Evolutionary conservation across 1,284 basidiomycete species (phyloP).

Genomic region (Moniliophthora roreri): DNA sequence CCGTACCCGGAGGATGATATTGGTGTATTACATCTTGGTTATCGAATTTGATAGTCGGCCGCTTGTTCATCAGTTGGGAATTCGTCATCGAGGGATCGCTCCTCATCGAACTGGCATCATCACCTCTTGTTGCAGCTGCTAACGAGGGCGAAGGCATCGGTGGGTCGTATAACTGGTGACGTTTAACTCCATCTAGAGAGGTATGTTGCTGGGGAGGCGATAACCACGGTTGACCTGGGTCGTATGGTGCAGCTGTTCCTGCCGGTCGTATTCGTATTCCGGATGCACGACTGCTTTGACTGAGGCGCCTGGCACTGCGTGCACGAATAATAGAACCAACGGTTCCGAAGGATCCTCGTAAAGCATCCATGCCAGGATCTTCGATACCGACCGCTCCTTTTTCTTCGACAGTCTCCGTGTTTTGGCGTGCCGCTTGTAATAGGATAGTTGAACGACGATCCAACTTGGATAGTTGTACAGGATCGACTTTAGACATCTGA

Average conservation of each 20-base stretch:
- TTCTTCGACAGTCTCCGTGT: conserved; percentile 64
- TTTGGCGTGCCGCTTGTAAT: conserved; percentile 69
- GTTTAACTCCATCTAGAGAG: conserved; percentile 46
- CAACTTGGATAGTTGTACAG: conserved; percentile 68
- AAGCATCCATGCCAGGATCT: conserved; percentile 85
- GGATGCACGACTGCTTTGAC: conserved; percentile 47
- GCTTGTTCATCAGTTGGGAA: conserved; percentile 38
- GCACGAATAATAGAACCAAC: conserved; percentile 90
- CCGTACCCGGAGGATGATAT: conserved; percentile 52
- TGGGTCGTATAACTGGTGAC: conserved; percentile 82
- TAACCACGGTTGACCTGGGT: conserved; percentile 23
- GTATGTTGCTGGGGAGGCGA: conserved; percentile 21
- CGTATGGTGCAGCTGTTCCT: conserved; percentile 37
- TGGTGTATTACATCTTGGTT: conserved; percentile 70
- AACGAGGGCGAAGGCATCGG: conserved; percentile 46
- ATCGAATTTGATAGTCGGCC: conserved; percentile 75
- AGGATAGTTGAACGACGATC: conserved; percentile 87
- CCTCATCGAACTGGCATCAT: conserved; percentile 18
- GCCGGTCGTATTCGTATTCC: conserved; percentile 32
- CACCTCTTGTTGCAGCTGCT: conserved; percentile 15
- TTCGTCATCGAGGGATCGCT: conserved; percentile 25
- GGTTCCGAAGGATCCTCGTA: conserved; percentile 87
- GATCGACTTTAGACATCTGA: conserved; percentile 95
- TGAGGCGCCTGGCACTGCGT: conserved; percentile 61
- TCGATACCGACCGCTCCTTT: conserved; percentile 56